Conservation (phyloP, 2,329 filamentous ascomycete species). For the Scolecobasidium constrictum region DNA sequence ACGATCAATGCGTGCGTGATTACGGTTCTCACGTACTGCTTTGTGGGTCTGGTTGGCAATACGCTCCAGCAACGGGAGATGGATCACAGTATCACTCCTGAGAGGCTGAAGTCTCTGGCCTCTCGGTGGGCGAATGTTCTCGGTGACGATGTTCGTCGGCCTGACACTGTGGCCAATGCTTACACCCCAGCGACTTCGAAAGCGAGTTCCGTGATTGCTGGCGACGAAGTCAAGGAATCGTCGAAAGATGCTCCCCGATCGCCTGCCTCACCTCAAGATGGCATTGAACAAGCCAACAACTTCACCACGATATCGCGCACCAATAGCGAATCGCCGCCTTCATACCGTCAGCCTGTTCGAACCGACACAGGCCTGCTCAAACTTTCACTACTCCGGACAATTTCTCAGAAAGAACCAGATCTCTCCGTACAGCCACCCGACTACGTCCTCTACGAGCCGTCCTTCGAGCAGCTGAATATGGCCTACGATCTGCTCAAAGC, state of each 20-base stretch:
- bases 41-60: conserved; percentile 1
- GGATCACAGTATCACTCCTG: neutral
- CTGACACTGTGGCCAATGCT: neutral
- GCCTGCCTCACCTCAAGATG: neutral
- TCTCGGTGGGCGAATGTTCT: neutral
- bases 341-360: neutral
- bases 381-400: neutral
- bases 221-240: neutral
- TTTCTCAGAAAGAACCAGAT: conserved; percentile 1
- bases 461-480: neutral
- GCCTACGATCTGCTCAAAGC: conserved; percentile 3
- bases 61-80: neutral
- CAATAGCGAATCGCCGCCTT: neutral
- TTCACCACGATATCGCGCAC: too few species aligned
- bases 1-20: neutral
- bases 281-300: too few species aligned
- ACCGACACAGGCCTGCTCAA: conserved; percentile 4
- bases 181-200: too few species aligned
- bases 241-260: neutral
- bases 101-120: neutral
- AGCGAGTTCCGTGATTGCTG: neutral
- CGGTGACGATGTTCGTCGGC: neutral
- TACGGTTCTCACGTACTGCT: neutral
- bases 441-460: conserved; percentile 3
- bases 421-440: neutral